Evolutionary conservation across 208 protist species (phyloP).

Genomic region (Trypanosoma platydactyli): DNA sequence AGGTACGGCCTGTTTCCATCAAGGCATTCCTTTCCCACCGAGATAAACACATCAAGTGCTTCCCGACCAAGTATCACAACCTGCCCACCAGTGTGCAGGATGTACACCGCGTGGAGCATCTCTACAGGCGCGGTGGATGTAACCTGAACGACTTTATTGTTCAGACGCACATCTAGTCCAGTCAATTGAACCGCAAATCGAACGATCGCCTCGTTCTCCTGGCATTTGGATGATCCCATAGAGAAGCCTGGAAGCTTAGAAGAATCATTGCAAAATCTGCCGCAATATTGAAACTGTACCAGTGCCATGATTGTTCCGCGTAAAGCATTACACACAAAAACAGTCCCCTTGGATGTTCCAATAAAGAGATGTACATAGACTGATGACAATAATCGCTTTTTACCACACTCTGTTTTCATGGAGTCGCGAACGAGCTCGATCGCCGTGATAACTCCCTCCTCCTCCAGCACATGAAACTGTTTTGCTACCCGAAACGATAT

Average conservation of each 20-base stretch:
- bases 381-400: conserved; percentile 14
- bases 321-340: conserved; percentile 80
- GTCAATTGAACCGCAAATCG: conserved; percentile 50
- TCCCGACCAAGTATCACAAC: conserved; percentile 56
- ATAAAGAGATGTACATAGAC: conserved; percentile 83
- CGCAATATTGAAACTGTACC: conserved; percentile 61
- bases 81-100: conserved; percentile 64
- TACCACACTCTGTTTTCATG: background rate
- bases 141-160: conserved; percentile 24
- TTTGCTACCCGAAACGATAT: conserved; percentile 47
- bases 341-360: conserved; percentile 77
- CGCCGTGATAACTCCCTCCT: conserved; percentile 69
- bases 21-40: conserved; percentile 34
- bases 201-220: conserved; percentile 43
- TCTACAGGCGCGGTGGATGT: background rate
- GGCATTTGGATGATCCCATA: background rate
- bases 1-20: conserved; percentile 67
- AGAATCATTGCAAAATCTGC: background rate
- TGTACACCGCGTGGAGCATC: conserved; percentile 38
- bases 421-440: conserved; percentile 54
- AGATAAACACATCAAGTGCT: conserved; percentile 60
- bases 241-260: background rate
- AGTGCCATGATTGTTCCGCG: conserved; percentile 71
- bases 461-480: conserved; percentile 61
- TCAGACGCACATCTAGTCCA: conserved; percentile 13